phyloP scores from a whole-genome alignment of 1,284 basidiomycete genomes.

The Hemileia vastatrix region DNA sequence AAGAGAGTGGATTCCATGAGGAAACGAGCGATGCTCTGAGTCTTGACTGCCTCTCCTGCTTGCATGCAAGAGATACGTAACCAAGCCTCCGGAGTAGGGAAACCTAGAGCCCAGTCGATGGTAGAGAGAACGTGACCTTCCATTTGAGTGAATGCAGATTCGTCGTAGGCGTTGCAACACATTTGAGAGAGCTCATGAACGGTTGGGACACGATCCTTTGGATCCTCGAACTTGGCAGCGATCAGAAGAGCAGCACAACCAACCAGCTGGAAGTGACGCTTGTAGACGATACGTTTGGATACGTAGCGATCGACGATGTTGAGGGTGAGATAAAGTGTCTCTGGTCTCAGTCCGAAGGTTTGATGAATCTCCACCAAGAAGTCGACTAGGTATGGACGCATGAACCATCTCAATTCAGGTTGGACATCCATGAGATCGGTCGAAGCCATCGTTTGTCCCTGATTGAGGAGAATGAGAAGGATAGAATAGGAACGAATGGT shows the following conservation, averaged over 20 bases:
- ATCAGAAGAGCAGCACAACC: slow-evolving; percentile 98
- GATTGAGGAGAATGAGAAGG: not conserved
- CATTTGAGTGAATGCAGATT: slow-evolving; percentile 93
- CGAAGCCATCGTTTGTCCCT: slow-evolving; percentile 51
- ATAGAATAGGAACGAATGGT: not conserved
- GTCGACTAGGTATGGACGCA: slow-evolving; percentile 98
- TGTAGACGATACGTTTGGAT: slow-evolving; percentile 93
- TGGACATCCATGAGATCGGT: slow-evolving; percentile 96
- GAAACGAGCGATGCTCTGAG: slow-evolving; percentile 89
- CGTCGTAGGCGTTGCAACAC: slow-evolving; percentile 90
- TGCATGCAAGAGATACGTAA: slow-evolving; percentile 55
- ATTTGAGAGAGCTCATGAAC: slow-evolving; percentile 87
- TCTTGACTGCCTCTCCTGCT: slow-evolving; percentile 68
- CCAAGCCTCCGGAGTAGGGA: slow-evolving; percentile 97
- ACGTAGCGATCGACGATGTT: slow-evolving; percentile 99
- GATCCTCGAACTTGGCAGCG: slow-evolving; percentile 97
- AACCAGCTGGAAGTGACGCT: slow-evolving; percentile 98
- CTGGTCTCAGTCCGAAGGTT: slow-evolving; percentile 87
- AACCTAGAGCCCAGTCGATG: slow-evolving; percentile 92
- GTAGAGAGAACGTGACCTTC: slow-evolving; percentile 89
- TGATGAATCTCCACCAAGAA: slow-evolving; percentile 98
- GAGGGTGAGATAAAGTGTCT: slow-evolving; percentile 94
- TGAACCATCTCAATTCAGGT: slow-evolving; percentile 72
- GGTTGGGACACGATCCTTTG: slow-evolving; percentile 93
- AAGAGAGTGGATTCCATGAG: slow-evolving; percentile 97